A percentile compares a stretch with the other conserved stretches of the same genome.
Conservation (phyloP, 495 filamentous ascomycete species). For the Antarctomyces pellizariae region DNA sequence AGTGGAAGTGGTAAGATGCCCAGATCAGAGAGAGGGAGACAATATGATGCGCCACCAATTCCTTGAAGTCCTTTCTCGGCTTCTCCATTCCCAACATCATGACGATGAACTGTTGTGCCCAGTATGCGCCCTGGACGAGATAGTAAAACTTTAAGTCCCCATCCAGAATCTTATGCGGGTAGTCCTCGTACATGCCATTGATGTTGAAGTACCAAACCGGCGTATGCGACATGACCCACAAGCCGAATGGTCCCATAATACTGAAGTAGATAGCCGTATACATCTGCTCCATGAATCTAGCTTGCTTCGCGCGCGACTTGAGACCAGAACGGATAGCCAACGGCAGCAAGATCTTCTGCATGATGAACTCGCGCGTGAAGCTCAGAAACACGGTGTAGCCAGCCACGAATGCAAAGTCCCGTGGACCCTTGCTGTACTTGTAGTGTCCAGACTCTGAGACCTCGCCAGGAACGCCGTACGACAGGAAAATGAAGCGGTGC, state of each 20-base stretch:
- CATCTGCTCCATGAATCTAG: conserved; percentile 90
- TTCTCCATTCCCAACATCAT: conserved; percentile 78
- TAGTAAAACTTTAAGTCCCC: conserved; percentile 92
- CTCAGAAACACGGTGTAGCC: conserved; percentile 80
- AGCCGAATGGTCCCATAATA: conserved; percentile 60
- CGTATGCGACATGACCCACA: conserved; percentile 80
- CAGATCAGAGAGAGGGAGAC: conserved; percentile 75
- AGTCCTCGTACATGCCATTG: conserved; percentile 67
- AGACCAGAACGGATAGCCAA: conserved; percentile 50
- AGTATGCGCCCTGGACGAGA: conserved; percentile 84
- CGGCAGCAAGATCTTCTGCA: conserved; percentile 78
- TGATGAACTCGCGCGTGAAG: conserved; percentile 89
- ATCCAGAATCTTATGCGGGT: conserved; percentile 71
- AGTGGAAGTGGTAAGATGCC: conserved; percentile 90
- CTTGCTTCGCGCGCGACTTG: conserved; percentile 50
- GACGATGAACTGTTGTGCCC: conserved; percentile 88
- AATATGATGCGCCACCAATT: conserved; percentile 84
- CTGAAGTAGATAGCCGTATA: conserved; percentile 95
- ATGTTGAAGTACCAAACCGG: conserved; percentile 98
- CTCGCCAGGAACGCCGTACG: conserved; percentile 45
- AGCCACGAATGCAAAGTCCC: conserved; percentile 66
- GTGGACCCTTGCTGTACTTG: conserved; percentile 81
- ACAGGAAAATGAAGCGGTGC: conserved; percentile 76
- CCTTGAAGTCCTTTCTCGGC: conserved; percentile 87
- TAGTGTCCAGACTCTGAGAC: conserved; percentile 24